A percentile compares a stretch with the other conserved stretches of the same genome.
Evolutionary conservation across 306 rosid species (phyloP).

Genomic region (Coriaria nepalensis): DNA sequence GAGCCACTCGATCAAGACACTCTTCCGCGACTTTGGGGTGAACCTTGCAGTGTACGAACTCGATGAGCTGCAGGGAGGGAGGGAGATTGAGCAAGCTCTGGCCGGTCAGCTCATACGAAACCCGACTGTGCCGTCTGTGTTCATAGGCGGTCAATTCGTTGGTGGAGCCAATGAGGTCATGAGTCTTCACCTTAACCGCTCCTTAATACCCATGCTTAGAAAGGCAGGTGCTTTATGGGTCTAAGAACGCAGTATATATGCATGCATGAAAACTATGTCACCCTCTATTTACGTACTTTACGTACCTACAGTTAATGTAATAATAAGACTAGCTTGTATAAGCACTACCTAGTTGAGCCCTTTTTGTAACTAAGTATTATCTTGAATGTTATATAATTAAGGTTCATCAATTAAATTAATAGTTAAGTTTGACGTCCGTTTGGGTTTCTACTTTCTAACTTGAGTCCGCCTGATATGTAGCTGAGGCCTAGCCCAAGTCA

Average conservation of each 20-base stretch:
- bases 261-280: no score
- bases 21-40: conserved; percentile 38
- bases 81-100: conserved; percentile 58
- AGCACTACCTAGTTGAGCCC: no score
- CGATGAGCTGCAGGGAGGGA: conserved; percentile 44
- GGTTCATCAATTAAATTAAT: no score
- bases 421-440: no score
- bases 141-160: conserved; percentile 66
- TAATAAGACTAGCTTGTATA: no score
- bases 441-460: no score
- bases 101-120: conserved; percentile 41
- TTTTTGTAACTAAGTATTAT: no score
- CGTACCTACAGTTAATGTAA: no score
- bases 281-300: no score
- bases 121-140: conserved; percentile 75
- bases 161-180: conserved; percentile 89
- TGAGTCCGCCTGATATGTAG: no score
- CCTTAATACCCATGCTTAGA: conserved; percentile 84
- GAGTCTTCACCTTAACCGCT: conserved; percentile 78
- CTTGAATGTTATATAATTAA: no score
- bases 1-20: conserved; percentile 39
- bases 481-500: no score
- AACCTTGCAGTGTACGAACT: conserved; percentile 40
- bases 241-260: conserved; percentile 24
- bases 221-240: conserved; percentile 86